A percentile compares a stretch with the other conserved stretches of the same genome.
Evolutionary conservation across 2,329 filamentous ascomycete species (phyloP).

Genomic region (Cytospora schulzeri): DNA sequence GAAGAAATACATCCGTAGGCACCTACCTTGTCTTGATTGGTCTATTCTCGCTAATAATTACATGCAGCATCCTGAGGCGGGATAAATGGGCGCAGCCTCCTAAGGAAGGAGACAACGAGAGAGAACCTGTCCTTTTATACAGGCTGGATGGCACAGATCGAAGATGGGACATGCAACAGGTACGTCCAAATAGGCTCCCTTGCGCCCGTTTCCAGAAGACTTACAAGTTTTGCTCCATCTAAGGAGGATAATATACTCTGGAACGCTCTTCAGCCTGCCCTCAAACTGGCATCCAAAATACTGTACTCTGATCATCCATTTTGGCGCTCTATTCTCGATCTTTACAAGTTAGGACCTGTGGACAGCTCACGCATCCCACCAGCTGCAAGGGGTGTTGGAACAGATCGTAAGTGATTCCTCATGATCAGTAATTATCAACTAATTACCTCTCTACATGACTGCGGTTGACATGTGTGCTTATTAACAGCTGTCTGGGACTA

Average conservation of each 20-base stretch:
- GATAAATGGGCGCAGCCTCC: not conserved
- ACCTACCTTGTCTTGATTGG: not conserved
- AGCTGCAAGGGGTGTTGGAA: not conserved
- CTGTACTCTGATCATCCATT: conserved; percentile 9
- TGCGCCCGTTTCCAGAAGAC: not conserved
- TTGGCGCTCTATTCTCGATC: conserved; percentile 1
- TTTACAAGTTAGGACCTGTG: conserved; percentile 3
- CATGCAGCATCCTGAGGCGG: not conserved
- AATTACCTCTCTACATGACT: not conserved
- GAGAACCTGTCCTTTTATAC: not conserved
- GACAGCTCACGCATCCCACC: not conserved
- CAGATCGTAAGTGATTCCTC: not conserved
- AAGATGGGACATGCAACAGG: not conserved
- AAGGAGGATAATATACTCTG: not conserved
- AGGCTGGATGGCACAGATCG: not conserved
- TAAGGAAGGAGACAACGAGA: not conserved
- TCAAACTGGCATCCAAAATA: conserved; percentile 3
- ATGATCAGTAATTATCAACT: accelerated
- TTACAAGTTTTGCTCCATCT: not conserved
- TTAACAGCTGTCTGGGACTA: not conserved
- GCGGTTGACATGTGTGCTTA: not conserved
- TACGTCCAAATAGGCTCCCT: not conserved
- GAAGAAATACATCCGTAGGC: conserved; percentile 3
- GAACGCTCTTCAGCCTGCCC: not conserved
- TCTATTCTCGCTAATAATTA: not conserved